Conservation (phyloP, 1,284 basidiomycete genomes). For the Tilletia indica region DNA sequence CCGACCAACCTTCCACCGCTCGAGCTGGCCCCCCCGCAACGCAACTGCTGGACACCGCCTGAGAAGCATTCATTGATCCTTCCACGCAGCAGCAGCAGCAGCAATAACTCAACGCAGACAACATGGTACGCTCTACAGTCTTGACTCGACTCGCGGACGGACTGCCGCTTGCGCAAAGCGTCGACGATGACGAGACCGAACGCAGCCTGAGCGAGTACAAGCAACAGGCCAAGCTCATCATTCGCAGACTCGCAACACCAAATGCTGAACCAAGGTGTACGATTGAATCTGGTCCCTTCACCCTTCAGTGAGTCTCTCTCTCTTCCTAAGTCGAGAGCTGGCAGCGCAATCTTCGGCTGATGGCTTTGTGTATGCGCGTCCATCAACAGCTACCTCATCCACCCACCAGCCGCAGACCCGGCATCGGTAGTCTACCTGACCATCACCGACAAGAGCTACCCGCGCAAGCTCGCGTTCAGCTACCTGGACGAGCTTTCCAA, state of each 20-base stretch:
- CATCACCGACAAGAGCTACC: slow-evolving; percentile 94
- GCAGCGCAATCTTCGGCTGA: background rate
- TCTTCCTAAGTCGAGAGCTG: too few relatives aligned
- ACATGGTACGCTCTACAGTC: slow-evolving; percentile 53
- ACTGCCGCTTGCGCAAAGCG: slow-evolving; percentile 52
- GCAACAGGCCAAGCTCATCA: slow-evolving; percentile 95
- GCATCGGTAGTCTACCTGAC: slow-evolving; percentile 80
- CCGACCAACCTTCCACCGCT: too few relatives aligned
- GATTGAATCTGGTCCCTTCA: slow-evolving; percentile 92
- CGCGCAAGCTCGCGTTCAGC: slow-evolving; percentile 93
- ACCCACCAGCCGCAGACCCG: slow-evolving; percentile 55
- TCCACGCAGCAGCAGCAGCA: background rate
- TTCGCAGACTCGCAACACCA: slow-evolving; percentile 78
- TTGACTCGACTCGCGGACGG: slow-evolving; percentile 49
- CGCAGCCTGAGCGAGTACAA: slow-evolving; percentile 92
- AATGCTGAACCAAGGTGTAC: slow-evolving; percentile 93
- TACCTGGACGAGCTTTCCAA: slow-evolving; percentile 96
- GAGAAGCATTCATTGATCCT: too few relatives aligned
- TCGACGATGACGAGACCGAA: slow-evolving; percentile 70
- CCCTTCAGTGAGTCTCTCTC: slow-evolving; percentile 70
- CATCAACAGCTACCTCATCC: slow-evolving; percentile 78
- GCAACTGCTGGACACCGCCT: too few relatives aligned
- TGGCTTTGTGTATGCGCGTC: background rate
- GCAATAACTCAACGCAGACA: background rate
- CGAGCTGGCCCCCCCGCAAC: too few relatives aligned